Evolutionary conservation across 2,329 filamentous ascomycete genomes (phyloP).

Genomic region (Ophiostoma triangulosporum): DNA sequence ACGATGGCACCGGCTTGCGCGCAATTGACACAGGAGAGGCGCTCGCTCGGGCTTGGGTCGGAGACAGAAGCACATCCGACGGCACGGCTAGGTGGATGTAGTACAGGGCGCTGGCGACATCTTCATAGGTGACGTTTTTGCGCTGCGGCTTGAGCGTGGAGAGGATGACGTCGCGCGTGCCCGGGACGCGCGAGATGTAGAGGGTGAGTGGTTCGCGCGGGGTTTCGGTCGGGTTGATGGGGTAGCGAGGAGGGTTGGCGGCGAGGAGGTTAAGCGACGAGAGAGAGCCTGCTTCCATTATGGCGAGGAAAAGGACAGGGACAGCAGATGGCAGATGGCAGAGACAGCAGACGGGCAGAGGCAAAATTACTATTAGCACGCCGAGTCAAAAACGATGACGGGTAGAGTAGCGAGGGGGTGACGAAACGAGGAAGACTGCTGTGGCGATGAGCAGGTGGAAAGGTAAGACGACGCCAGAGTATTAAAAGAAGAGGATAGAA

Average conservation of each 20-base stretch:
- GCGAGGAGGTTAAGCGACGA: conserved; percentile 68
- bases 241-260: conserved; percentile 75
- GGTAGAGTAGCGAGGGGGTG: no score
- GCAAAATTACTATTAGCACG: no score
- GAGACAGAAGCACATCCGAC: conserved; percentile 35
- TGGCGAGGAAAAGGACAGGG: background rate
- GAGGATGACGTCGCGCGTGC: conserved; percentile 83
- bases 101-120: conserved; percentile 79
- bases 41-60: conserved; percentile 16
- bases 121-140: conserved; percentile 78
- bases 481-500: background rate
- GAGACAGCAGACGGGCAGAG: no score
- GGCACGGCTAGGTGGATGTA: conserved; percentile 70
- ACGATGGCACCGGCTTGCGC: conserved; percentile 34
- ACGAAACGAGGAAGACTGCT: no score
- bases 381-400: no score
- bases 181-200: conserved; percentile 88
- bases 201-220: conserved; percentile 61
- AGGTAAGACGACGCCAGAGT: background rate
- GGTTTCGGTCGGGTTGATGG: conserved; percentile 58
- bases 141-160: conserved; percentile 79
- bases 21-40: conserved; percentile 21
- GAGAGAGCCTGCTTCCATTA: conserved; percentile 68
- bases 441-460: no score
- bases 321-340: background rate